Percentiles rank a stretch among this genome's conserved stretches.
These are phyloP conservation scores for Beauveria varroae DNA, from an alignment of 2,329 filamentous ascomycete genomes.

Conservation along the genomic window DNA sequence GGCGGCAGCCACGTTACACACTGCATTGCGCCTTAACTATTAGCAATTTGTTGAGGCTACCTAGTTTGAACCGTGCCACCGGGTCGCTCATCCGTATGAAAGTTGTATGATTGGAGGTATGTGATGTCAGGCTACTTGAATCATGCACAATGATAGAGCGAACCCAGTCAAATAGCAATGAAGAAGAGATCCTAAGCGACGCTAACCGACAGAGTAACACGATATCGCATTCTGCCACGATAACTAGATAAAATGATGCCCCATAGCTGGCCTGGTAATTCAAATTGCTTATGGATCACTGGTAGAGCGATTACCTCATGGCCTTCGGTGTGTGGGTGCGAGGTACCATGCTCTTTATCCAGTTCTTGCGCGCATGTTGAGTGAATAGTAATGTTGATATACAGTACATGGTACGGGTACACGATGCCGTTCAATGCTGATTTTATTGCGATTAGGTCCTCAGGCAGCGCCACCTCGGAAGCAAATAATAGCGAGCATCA, in stretches of 20 bases:
- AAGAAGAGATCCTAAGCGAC: neutral
- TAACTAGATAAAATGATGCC: neutral
- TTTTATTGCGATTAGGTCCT: neutral
- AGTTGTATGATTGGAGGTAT: neutral
- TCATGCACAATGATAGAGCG: too few relatives aligned
- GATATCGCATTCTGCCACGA: neutral
- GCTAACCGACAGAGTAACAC: neutral
- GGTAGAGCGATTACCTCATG: neutral
- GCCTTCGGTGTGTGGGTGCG: neutral
- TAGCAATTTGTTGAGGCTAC: neutral
- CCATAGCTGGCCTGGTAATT: neutral
- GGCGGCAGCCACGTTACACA: neutral
- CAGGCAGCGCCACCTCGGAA: constrained; percentile 8
- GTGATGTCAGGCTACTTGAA: neutral
- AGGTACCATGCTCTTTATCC: neutral
- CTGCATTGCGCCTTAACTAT: neutral
- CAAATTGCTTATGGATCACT: neutral
- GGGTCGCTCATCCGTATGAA: neutral
- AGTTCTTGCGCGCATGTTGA: neutral
- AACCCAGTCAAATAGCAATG: too few relatives aligned
- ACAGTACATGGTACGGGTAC: neutral
- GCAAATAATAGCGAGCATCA: constrained; percentile 5
- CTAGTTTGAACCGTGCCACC: neutral
- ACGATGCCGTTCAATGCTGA: neutral
- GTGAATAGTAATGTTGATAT: neutral